Evolutionary conservation across 1,284 basidiomycete species (phyloP).

Genomic region (Fomitopsis betulina): DNA sequence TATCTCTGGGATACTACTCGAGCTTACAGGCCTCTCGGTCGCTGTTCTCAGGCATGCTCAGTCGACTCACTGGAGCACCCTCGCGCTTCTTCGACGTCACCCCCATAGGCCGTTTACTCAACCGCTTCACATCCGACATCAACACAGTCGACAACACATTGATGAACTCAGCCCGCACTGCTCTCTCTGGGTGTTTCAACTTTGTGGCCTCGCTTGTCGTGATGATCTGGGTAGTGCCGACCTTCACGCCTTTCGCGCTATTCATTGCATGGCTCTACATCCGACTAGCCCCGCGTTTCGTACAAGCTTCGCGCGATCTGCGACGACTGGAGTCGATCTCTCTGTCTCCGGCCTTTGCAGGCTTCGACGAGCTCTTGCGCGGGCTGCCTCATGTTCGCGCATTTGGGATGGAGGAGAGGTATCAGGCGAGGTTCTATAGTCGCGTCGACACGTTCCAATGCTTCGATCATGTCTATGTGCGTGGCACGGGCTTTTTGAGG

Average conservation of each 20-base stretch:
- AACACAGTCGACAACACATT: conserved; percentile 65
- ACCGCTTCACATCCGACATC: conserved; percentile 80
- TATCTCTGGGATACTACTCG: conserved; percentile 62
- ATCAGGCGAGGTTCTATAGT: conserved; percentile 68
- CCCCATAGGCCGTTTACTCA: conserved; percentile 70
- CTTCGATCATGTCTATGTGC: conserved; percentile 66
- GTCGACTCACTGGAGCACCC: conserved; percentile 53
- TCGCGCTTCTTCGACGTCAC: conserved; percentile 68
- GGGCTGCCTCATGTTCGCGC: conserved; percentile 79
- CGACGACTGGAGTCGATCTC: conserved; percentile 68
- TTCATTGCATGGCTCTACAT: conserved; percentile 72
- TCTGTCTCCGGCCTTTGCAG: conserved; percentile 66
- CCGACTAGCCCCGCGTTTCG: conserved; percentile 64
- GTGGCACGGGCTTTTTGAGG: conserved; percentile 20
- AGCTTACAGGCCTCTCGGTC: conserved; percentile 60
- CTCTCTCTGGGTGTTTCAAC: conserved; percentile 52
- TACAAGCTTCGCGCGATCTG: conserved; percentile 67
- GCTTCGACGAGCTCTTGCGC: conserved; percentile 74
- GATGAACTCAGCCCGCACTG: conserved; percentile 51
- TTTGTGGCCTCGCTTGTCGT: conserved; percentile 65
- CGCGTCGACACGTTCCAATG: conserved; percentile 77
- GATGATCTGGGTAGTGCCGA: conserved; percentile 62
- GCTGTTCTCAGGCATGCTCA: conserved; percentile 51
- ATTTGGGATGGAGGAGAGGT: conserved; percentile 75
- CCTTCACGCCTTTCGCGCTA: conserved; percentile 65